phyloP scores from a whole-genome alignment of 805 yeast genomes.

The Peterozyma toletana region DNA sequence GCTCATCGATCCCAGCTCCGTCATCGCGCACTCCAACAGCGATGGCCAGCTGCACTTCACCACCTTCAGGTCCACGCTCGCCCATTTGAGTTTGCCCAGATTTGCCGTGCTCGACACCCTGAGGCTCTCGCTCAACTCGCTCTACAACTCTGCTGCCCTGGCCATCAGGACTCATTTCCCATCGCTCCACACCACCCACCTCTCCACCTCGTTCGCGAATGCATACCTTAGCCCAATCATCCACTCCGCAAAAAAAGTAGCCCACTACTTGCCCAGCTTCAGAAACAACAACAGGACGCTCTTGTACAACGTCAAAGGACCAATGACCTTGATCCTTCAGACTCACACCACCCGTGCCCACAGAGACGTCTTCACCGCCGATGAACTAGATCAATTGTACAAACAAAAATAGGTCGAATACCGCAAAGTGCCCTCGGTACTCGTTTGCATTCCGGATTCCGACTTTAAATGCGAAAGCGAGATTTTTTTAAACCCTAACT shows the following conservation, averaged over 20 bases:
- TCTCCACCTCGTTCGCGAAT: no score
- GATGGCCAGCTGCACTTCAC: constrained; percentile 2
- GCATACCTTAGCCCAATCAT: no score
- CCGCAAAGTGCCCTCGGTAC: no score
- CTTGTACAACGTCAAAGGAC: constrained; percentile 3
- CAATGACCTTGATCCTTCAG: constrained; percentile 5
- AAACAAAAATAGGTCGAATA: no score
- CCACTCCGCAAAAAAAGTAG: no score
- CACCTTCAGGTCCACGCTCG: neutral
- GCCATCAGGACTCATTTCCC: neutral
- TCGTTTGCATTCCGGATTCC: no score
- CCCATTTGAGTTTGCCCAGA: constrained; percentile 1
- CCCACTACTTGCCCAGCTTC: no score
- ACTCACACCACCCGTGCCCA: neutral
- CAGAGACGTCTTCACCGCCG: neutral
- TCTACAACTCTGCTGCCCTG: neutral
- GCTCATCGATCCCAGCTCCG: constrained; percentile 28
- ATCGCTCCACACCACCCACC: no score
- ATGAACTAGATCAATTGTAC: neutral
- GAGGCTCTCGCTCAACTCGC: neutral
- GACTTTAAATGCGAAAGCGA: no score
- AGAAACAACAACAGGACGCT: no score
- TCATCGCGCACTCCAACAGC: constrained; percentile 26
- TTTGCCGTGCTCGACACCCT: neutral
- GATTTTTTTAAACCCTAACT: no score